phyloP scores from a whole-genome alignment of 495 filamentous ascomycete species.

The Platismatia glauca region DNA sequence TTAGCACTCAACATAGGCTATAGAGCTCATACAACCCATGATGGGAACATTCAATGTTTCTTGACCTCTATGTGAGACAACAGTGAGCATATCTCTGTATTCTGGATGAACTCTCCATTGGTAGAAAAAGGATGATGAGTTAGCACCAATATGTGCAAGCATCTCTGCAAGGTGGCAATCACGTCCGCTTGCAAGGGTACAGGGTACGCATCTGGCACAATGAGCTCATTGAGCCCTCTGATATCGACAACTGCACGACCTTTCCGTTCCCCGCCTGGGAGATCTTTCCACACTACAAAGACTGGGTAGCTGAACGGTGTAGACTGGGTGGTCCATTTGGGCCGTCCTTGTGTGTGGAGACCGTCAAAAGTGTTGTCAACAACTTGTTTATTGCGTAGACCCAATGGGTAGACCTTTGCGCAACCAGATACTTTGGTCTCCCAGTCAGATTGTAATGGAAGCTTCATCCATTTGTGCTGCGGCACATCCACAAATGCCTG shows the following conservation, averaged over 20 bases:
- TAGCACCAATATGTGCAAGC: not conserved
- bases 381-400: not conserved
- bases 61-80: slow-evolving; percentile 2
- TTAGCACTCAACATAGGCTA: not conserved
- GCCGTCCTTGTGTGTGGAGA: slow-evolving; percentile 13
- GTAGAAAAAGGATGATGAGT: slow-evolving; percentile 11
- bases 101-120: not conserved
- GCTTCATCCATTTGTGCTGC: no score
- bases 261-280: not conserved
- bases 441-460: not conserved
- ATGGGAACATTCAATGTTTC: slow-evolving; percentile 7
- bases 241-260: slow-evolving; percentile 8
- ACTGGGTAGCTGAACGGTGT: slow-evolving; percentile 3
- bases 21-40: not conserved
- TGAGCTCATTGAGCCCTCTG: slow-evolving; percentile 4
- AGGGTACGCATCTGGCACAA: not conserved
- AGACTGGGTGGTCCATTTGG: slow-evolving; percentile 4
- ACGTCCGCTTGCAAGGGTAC: slow-evolving; percentile 2
- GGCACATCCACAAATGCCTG: not conserved
- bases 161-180: not conserved
- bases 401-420: slow-evolving; percentile 4
- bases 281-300: slow-evolving; percentile 17
- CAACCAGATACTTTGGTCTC: not conserved
- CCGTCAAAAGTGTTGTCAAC: slow-evolving; percentile 21
- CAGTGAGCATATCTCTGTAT: not conserved